These are phyloP conservation scores for Cryptosporidium andersoni DNA, from an alignment of 169 alveolate genomes.

Conservation along the genomic window DNA sequence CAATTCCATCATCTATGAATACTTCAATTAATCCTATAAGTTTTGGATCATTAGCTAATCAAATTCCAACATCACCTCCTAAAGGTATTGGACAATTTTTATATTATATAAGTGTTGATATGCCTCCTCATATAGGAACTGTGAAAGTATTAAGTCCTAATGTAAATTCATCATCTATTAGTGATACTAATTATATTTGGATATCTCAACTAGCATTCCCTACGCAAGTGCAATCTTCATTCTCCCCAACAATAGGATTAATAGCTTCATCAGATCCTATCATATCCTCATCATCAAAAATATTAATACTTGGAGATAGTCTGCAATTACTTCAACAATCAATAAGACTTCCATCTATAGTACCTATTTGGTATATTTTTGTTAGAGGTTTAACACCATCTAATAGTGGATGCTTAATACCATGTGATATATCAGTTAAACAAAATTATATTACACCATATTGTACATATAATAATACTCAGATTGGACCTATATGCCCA, in stretches of 20 bases:
- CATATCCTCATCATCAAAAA: conserved; percentile 17
- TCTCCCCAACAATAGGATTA: conserved; percentile 32
- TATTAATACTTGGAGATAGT: conserved; percentile 54
- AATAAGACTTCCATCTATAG: conserved; percentile 50
- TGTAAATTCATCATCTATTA: conserved; percentile 39
- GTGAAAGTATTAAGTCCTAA: conserved; percentile 26
- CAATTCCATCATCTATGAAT: conserved; percentile 14
- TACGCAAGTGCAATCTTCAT: conserved; percentile 56
- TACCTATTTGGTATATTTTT: conserved; percentile 43
- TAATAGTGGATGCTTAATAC: conserved; percentile 68
- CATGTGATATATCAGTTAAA: conserved; percentile 45
- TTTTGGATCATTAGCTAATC: conserved; percentile 46
- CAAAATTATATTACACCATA: conserved; percentile 48
- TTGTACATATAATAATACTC: conserved; percentile 26
- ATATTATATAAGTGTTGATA: conserved; percentile 36
- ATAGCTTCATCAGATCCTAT: conserved; percentile 65
- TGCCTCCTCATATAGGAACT: conserved; percentile 62
- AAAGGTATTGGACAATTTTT: conserved; percentile 52
- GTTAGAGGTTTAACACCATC: conserved; percentile 60
- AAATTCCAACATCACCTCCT: conserved; percentile 43
- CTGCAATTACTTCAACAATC: conserved; percentile 62
- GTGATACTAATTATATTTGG: conserved; percentile 41
- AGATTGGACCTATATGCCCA: conserved; percentile 34
- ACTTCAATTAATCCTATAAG: conserved; percentile 6
- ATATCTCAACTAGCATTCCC: conserved; percentile 38